A percentile compares a stretch with the other conserved stretches of the same genome.
Evolutionary conservation across 1,139 yeast genomes (phyloP).

Genomic region (Blastobotrys arbuscula): DNA sequence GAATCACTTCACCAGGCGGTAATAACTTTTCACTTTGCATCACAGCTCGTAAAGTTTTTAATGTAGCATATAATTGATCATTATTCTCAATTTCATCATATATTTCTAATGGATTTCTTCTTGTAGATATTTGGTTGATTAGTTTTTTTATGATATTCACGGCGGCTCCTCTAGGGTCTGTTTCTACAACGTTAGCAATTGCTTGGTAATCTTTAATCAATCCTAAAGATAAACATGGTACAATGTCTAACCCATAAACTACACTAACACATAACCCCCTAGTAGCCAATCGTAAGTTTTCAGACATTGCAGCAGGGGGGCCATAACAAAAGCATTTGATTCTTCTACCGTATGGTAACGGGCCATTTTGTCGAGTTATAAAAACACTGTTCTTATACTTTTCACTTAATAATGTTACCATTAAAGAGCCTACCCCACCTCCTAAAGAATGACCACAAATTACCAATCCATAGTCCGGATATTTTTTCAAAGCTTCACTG

Average conservation of each 20-base stretch:
- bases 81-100: slow-evolving; percentile 26
- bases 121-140: slow-evolving; percentile 28
- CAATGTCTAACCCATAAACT: slow-evolving; percentile 33
- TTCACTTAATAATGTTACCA: slow-evolving; percentile 31
- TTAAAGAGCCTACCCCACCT: slow-evolving; percentile 35
- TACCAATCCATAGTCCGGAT: slow-evolving; percentile 31
- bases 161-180: slow-evolving; percentile 28
- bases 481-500: slow-evolving; percentile 24
- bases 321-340: slow-evolving; percentile 35
- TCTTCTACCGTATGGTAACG: slow-evolving; percentile 29
- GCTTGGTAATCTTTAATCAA: slow-evolving; percentile 32
- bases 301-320: slow-evolving; percentile 33
- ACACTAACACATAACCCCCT: slow-evolving; percentile 31
- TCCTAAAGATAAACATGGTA: slow-evolving; percentile 35
- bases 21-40: slow-evolving; percentile 34
- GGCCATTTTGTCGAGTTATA: slow-evolving; percentile 16
- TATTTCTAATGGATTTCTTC: slow-evolving; percentile 23
- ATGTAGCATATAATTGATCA: slow-evolving; percentile 29
- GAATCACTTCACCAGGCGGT: slow-evolving; percentile 35
- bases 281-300: slow-evolving; percentile 28
- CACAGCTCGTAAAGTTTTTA: slow-evolving; percentile 27
- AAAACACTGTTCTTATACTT: slow-evolving; percentile 18
- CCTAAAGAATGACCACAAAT: slow-evolving; percentile 37
- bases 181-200: slow-evolving; percentile 29
- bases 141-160: slow-evolving; percentile 27